Percentiles rank a stretch among this genome's conserved stretches.
Evolutionary conservation across 176 grass and related monocot genomes (phyloP).

Genomic region (Aegilops umbellulata): DNA sequence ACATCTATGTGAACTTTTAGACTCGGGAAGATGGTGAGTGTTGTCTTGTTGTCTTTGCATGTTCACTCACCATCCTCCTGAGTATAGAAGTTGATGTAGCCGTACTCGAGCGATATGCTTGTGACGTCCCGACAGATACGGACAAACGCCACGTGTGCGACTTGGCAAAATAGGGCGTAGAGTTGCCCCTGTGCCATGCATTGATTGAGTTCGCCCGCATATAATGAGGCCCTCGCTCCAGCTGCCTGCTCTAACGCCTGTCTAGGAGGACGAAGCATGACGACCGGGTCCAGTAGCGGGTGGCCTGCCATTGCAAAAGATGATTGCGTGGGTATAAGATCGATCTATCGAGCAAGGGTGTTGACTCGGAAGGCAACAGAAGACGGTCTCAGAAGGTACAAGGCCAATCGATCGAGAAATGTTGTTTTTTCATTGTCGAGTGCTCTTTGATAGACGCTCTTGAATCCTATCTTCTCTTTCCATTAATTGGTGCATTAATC

Average conservation of each 20-base stretch:
- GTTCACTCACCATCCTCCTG: slow-evolving; percentile 22
- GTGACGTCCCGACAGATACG: not conserved
- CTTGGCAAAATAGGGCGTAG: not conserved
- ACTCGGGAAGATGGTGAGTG: slow-evolving; percentile 26
- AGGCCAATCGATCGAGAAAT: too few species aligned
- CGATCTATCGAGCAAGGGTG: too few species aligned
- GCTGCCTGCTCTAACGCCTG: too few species aligned
- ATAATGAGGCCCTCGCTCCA: not conserved
- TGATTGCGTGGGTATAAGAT: not conserved
- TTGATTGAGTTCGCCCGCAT: not conserved
- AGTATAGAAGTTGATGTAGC: slow-evolving; percentile 38
- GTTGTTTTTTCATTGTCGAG: too few species aligned
- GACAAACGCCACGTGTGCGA: not conserved
- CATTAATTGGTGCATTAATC: too few species aligned
- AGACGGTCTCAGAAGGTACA: too few species aligned
- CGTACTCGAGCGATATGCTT: not conserved
- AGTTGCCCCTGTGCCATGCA: not conserved
- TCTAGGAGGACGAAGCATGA: not conserved
- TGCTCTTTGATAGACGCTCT: too few species aligned
- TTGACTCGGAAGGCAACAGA: too few species aligned
- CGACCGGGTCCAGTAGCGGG: not conserved
- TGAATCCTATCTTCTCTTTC: too few species aligned
- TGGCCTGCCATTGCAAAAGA: not conserved
- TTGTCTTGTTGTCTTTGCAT: not conserved
- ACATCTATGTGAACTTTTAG: slow-evolving; percentile 41